Evolutionary conservation across 2,329 filamentous ascomycete species (phyloP).

Genomic region (Teratosphaeria destructans): DNA sequence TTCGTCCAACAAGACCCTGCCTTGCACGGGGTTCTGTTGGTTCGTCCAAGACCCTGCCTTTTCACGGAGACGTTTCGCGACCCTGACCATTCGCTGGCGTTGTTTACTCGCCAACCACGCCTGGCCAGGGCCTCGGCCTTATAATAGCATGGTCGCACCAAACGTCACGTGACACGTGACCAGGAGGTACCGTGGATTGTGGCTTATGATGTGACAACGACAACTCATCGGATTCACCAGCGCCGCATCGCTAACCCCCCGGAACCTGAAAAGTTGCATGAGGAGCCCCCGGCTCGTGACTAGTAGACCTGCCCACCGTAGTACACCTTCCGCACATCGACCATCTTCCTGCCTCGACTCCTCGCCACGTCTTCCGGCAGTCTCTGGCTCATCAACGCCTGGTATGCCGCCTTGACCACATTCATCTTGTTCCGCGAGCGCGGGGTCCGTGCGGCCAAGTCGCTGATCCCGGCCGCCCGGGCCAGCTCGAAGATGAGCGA

Average conservation of each 20-base stretch:
- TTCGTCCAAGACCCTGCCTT: no score
- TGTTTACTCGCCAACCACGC: not conserved
- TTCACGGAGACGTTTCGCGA: no score
- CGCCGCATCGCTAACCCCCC: not conserved
- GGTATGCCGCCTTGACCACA: conserved; percentile 80
- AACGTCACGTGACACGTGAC: not conserved
- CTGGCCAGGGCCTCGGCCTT: no score
- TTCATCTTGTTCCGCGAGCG: conserved; percentile 95
- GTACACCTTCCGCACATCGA: conserved; percentile 94
- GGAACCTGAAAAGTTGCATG: not conserved
- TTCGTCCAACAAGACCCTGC: fast-evolving
- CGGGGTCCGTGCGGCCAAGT: conserved; percentile 72
- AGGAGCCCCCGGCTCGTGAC: not conserved
- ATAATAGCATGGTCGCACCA: not conserved
- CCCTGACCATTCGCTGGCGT: not conserved
- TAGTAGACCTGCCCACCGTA: conserved; percentile 56
- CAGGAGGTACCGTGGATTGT: not conserved
- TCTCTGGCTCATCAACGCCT: conserved; percentile 72
- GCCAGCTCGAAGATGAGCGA: conserved; percentile 92
- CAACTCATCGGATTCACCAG: not conserved
- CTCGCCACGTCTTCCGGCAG: conserved; percentile 84
- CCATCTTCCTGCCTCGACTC: conserved; percentile 84
- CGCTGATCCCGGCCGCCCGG: conserved; percentile 72
- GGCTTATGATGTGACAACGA: not conserved
- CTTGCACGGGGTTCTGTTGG: no score